phyloP scores from a whole-genome alignment of 2,329 filamentous ascomycete genomes.

The Spiromastix sp. region DNA sequence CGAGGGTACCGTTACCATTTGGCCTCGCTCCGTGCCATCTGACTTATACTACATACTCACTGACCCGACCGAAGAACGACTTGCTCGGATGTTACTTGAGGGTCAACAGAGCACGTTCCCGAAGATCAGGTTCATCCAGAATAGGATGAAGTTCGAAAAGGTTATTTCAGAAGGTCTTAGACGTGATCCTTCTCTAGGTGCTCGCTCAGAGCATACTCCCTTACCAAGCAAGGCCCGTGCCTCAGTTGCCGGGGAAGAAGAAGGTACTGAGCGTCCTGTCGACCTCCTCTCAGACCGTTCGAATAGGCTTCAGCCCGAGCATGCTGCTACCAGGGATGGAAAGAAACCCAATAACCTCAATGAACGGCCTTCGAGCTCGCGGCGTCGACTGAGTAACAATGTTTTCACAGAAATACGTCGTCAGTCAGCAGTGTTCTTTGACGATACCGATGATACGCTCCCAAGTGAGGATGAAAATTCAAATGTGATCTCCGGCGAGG shows the following conservation, averaged over 20 bases:
- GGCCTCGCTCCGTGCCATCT: conserved; percentile 68
- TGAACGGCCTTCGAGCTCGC: conserved; percentile 14
- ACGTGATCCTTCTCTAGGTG: conserved; percentile 18
- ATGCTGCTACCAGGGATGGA: conserved; percentile 1
- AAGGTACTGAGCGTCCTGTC: background rate
- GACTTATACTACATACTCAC: conserved; percentile 82
- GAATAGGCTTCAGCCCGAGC: background rate
- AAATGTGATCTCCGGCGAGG: background rate
- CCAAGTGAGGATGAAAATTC: conserved; percentile 9
- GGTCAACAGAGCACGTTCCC: conserved; percentile 85
- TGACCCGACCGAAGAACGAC: conserved; percentile 63
- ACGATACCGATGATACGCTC: conserved; percentile 24
- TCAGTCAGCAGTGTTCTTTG: conserved; percentile 38
- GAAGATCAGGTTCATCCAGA: conserved; percentile 82
- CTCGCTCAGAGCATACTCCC: background rate
- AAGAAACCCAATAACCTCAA: conserved; percentile 12
- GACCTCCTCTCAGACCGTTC: background rate
- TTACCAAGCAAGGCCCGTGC: conserved; percentile 1
- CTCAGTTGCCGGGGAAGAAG: background rate
- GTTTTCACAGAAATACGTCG: conserved; percentile 35
- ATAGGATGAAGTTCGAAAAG: conserved; percentile 74
- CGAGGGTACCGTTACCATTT: conserved; percentile 88
- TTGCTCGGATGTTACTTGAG: conserved; percentile 81
- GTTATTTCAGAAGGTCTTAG: conserved; percentile 47
- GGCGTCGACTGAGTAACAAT: conserved; percentile 22